Evolutionary conservation across 75 land plant species (phyloP).

Genomic region (Pinus albicaulis): DNA sequence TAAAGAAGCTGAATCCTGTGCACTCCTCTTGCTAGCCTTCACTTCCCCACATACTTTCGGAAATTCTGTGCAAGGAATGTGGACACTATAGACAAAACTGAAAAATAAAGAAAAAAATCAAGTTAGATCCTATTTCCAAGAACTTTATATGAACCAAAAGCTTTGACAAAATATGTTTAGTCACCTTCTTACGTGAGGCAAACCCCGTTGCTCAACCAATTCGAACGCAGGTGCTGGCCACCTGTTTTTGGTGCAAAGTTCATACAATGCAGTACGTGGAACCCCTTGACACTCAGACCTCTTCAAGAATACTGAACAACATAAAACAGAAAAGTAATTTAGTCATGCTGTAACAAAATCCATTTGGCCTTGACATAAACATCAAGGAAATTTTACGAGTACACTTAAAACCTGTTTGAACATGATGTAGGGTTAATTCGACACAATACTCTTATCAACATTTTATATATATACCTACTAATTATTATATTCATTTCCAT

Average conservation of each 20-base stretch:
- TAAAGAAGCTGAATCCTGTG: conserved; percentile 6
- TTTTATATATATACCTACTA: too few relatives aligned
- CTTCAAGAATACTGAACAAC: not conserved
- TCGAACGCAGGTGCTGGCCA: not conserved
- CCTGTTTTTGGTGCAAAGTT: not conserved
- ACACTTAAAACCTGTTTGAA: too few relatives aligned
- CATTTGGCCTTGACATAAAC: too few relatives aligned
- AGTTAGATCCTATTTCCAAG: not conserved
- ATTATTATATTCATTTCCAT: too few relatives aligned
- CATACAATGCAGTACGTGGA: not conserved
- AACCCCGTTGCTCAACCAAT: not conserved
- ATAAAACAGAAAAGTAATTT: not conserved
- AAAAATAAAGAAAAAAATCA: not conserved
- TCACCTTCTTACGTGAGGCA: not conserved
- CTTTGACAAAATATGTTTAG: not conserved
- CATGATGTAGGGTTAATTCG: too few relatives aligned
- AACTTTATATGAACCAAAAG: not conserved
- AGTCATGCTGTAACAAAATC: not conserved
- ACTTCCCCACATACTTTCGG: not conserved
- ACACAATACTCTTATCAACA: too few relatives aligned
- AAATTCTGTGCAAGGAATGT: not conserved
- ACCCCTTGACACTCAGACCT: not conserved
- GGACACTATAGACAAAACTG: conserved; percentile 6
- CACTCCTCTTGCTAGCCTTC: not conserved
- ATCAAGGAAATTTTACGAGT: too few relatives aligned